Evolutionary conservation across 352 stramenopile genomes (phyloP).

Genomic region (Phytophthora pluvialis): DNA sequence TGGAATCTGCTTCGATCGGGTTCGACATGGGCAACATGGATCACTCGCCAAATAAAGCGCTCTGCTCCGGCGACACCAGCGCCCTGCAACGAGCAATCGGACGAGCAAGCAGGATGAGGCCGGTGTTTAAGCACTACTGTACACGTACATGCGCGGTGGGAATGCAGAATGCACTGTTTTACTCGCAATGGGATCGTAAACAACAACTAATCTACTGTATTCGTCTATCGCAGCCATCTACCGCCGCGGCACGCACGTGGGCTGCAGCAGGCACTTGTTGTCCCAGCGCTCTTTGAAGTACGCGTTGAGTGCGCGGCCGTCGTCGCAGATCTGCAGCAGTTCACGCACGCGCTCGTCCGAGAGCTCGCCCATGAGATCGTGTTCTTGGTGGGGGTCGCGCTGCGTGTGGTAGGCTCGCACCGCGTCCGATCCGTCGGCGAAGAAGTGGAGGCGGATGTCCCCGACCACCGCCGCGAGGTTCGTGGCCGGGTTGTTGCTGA

Average conservation of each 20-base stretch:
- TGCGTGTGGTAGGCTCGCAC: slow-evolving; percentile 59
- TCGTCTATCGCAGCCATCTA: not conserved
- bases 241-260: slow-evolving; percentile 9
- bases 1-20: too few relatives aligned
- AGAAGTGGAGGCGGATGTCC: slow-evolving; percentile 64
- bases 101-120: too few relatives aligned
- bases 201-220: not conserved
- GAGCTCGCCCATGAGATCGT: slow-evolving; percentile 57
- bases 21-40: too few relatives aligned
- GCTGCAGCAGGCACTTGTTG: slow-evolving; percentile 46
- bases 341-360: slow-evolving; percentile 32
- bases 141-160: too few relatives aligned
- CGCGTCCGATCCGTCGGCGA: slow-evolving; percentile 50
- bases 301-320: slow-evolving; percentile 46
- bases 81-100: too few relatives aligned
- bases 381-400: slow-evolving; percentile 43
- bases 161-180: too few relatives aligned
- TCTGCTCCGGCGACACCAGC: too few relatives aligned
- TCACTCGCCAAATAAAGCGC: too few relatives aligned
- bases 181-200: too few relatives aligned
- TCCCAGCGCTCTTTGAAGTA: slow-evolving; percentile 65
- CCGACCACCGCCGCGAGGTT: slow-evolving; percentile 63
- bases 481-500: slow-evolving; percentile 62
- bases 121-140: too few relatives aligned
- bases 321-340: slow-evolving; percentile 45